A percentile compares a stretch with the other conserved stretches of the same genome.
phyloP scores from a whole-genome alignment of 768 basidiomycete species.

The Crucibulum laeve region DNA sequence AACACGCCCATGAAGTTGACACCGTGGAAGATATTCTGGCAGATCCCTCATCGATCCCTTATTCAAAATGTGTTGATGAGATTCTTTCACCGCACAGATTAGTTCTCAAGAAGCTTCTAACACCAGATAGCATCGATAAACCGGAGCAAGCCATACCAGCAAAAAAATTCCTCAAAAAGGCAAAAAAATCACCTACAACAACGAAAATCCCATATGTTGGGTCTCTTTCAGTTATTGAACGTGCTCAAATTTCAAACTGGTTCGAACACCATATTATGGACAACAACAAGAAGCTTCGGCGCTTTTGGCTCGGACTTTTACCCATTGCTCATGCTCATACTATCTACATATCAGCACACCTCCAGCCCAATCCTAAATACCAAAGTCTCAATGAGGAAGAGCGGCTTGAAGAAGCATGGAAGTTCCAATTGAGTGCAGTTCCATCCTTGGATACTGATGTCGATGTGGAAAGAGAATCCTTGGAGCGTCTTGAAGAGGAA shows the following conservation, averaged over 20 bases:
- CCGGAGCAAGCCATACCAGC: neutral
- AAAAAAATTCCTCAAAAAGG: neutral
- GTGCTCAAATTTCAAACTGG: neutral
- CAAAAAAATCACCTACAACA: neutral
- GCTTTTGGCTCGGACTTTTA: neutral
- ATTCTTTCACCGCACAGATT: neutral
- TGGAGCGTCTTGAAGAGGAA: conserved; percentile 15
- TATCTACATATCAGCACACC: neutral
- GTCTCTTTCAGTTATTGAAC: neutral
- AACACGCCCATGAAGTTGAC: no score
- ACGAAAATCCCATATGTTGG: no score
- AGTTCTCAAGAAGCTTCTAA: neutral
- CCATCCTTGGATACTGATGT: conserved; percentile 3
- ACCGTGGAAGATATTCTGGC: no score
- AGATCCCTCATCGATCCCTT: neutral
- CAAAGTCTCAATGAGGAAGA: no score
- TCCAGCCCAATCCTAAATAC: conserved; percentile 1
- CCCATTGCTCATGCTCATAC: neutral
- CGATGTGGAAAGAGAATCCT: conserved; percentile 19
- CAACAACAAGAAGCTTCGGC: neutral
- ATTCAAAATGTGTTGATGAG: neutral
- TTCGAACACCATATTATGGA: neutral
- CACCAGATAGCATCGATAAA: neutral
- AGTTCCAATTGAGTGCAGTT: neutral
- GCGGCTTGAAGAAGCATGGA: conserved; percentile 7